phyloP scores from a whole-genome alignment of 768 basidiomycete genomes.

The Erythrobasidium yunnanense region DNA sequence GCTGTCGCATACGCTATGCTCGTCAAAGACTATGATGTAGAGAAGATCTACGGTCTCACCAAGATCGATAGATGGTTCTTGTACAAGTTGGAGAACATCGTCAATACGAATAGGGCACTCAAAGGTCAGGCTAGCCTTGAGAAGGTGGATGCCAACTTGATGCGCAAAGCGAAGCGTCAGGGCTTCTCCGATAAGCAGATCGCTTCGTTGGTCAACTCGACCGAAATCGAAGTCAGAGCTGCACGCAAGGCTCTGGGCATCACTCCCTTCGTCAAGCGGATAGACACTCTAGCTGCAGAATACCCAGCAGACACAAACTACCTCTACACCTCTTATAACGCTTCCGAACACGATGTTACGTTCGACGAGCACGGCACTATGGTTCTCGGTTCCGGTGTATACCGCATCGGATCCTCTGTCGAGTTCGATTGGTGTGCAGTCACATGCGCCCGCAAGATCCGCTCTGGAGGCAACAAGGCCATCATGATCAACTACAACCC shows the following conservation, averaged over 20 bases:
- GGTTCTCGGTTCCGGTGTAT: conserved; percentile 95
- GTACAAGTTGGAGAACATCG: conserved; percentile 98
- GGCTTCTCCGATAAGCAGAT: conserved; percentile 93
- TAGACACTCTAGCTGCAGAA: conserved; percentile 97
- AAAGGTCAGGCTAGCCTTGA: conserved; percentile 60
- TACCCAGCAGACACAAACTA: conserved; percentile 98
- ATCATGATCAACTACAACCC: conserved; percentile 99
- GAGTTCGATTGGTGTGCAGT: conserved; percentile 99
- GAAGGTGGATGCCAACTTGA: conserved; percentile 60
- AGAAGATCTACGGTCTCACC: conserved; percentile 79
- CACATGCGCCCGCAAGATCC: conserved; percentile 82
- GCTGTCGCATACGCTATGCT: conserved; percentile 98
- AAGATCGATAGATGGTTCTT: conserved; percentile 99
- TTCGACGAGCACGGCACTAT: conserved; percentile 97
- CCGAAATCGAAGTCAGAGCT: conserved; percentile 61
- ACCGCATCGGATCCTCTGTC: conserved; percentile 94
- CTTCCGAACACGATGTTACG: conserved; percentile 83
- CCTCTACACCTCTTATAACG: conserved; percentile 98
- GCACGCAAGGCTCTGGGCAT: conserved; percentile 76
- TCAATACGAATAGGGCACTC: conserved; percentile 68
- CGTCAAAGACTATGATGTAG: conserved; percentile 78
- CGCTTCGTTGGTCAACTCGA: conserved; percentile 61
- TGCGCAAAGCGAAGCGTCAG: conserved; percentile 79
- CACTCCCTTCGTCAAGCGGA: conserved; percentile 96
- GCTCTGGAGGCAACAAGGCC: conserved; percentile 84